These are phyloP conservation scores for Fabrea salina DNA, from an alignment of 169 alveolate genomes.

Conservation along the genomic window DNA sequence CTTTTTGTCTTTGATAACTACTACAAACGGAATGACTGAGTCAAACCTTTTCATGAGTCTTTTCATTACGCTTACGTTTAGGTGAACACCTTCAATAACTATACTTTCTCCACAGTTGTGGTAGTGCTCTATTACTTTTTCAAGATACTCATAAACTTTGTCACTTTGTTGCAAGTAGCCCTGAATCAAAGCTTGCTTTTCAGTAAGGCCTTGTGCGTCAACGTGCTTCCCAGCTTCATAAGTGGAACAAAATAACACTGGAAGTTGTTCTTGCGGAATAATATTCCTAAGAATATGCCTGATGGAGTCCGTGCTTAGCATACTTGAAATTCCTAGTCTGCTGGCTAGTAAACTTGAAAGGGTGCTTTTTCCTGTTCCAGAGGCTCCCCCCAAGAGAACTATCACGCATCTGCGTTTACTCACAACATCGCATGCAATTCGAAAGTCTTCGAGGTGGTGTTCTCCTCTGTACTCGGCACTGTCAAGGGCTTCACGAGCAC, in stretches of 20 bases:
- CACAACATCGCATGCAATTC: slow-evolving; percentile 44
- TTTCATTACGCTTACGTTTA: slow-evolving; percentile 62
- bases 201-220: slow-evolving; percentile 41
- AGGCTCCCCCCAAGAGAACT: slow-evolving; percentile 78
- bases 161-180: slow-evolving; percentile 75
- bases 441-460: slow-evolving; percentile 39
- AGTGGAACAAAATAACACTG: slow-evolving; percentile 65
- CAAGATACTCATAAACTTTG: slow-evolving; percentile 63
- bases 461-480: slow-evolving; percentile 32
- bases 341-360: slow-evolving; percentile 70
- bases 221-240: slow-evolving; percentile 64
- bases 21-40: slow-evolving; percentile 60
- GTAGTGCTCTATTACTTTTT: slow-evolving; percentile 54
- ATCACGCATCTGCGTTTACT: slow-evolving; percentile 54
- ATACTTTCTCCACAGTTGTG: slow-evolving; percentile 52
- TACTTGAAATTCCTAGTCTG: slow-evolving; percentile 72
- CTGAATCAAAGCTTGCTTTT: slow-evolving; percentile 55
- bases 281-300: slow-evolving; percentile 67
- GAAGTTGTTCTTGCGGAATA: slow-evolving; percentile 46
- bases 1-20: slow-evolving; percentile 58
- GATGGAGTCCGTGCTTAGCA: slow-evolving; percentile 75
- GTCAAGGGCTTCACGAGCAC: slow-evolving; percentile 32
- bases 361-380: slow-evolving; percentile 86
- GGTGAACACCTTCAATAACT: slow-evolving; percentile 86
- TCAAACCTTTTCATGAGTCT: slow-evolving; percentile 65